Evolutionary conservation across 495 filamentous ascomycete genomes (phyloP).

Genomic region (Tuber brumale): DNA sequence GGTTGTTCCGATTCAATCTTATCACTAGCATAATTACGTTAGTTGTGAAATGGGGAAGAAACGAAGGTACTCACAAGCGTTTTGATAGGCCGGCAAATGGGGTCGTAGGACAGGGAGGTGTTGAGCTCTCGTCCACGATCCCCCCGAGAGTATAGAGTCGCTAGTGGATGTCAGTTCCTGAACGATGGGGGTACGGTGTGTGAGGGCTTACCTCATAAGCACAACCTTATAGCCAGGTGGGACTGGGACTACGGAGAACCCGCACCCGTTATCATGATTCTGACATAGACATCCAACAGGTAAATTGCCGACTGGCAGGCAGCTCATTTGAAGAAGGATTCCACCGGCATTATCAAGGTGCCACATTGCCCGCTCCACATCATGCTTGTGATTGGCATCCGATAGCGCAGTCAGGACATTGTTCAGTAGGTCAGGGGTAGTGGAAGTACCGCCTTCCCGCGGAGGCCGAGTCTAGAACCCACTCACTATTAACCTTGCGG

Average conservation of each 20-base stretch:
- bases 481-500: neutral
- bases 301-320: neutral
- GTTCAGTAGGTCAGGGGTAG: neutral
- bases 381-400: neutral
- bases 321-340: slow-evolving; percentile 11
- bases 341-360: slow-evolving; percentile 29
- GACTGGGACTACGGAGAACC: slow-evolving; percentile 15
- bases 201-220: slow-evolving; percentile 21
- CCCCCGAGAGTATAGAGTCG: neutral
- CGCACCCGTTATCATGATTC: neutral
- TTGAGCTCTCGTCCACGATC: neutral
- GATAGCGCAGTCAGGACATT: neutral
- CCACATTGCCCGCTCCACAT: slow-evolving; percentile 16
- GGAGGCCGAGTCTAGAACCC: neutral
- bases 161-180: neutral
- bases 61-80: neutral
- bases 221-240: slow-evolving; percentile 13
- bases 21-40: neutral
- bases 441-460: neutral
- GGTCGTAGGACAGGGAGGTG: neutral
- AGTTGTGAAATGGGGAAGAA: neutral
- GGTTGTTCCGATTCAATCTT: neutral
- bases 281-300: neutral
- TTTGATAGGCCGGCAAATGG: neutral
- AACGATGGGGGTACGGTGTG: neutral